Evolutionary conservation across 73 alveolate genomes (phyloP), one percentile per base, ranked within the genome.

Genomic region (Paramecium primaurelia): DNA sequence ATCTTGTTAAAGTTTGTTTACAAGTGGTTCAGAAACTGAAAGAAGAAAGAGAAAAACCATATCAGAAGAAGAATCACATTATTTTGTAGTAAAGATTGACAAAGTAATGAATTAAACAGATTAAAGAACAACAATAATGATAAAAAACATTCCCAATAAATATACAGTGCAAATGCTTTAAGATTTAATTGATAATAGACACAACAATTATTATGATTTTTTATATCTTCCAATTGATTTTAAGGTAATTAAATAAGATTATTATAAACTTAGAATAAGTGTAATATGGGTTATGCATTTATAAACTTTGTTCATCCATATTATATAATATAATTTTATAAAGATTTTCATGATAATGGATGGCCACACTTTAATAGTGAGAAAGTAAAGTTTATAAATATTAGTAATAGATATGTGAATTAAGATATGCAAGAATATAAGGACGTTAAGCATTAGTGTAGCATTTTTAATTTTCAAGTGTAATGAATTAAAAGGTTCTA

Each of bases 221-320:
- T 83, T 95, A 54, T 95, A 95, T 92, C 87, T 95, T 59, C 97
- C 97, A 58, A 95, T 95, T 18, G 97, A 95, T 51, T 95, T 98
- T 93, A 95, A 93, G 92, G 95, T 92, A 86, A 25, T 20, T 16
- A 32, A 2, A 18, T 54, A n/a, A 54, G 30, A 18, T 18, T 60
- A 5, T n/a, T 83, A 49, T 26, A 6, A 22, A 8, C 4, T 64
- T 58, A 94, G 95, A 98, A 97, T 92, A 95, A 94, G 47, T 98
- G 99, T 94, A 98, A 98, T 95, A 94, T 97, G 85, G 99, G 99
- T 8, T 98, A 97, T 93, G 99, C 99, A 10, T 98, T 98, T 93
- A 98, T 98, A 88, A 98, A 98, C 93, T 94, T 98, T 92, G 97
- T 95, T 22, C 98, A 98, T 77, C 92, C 98, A 20, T 95, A 88